Conservation (phyloP, 2,329 filamentous ascomycete genomes). For the Cryoendolithus antarcticus region DNA sequence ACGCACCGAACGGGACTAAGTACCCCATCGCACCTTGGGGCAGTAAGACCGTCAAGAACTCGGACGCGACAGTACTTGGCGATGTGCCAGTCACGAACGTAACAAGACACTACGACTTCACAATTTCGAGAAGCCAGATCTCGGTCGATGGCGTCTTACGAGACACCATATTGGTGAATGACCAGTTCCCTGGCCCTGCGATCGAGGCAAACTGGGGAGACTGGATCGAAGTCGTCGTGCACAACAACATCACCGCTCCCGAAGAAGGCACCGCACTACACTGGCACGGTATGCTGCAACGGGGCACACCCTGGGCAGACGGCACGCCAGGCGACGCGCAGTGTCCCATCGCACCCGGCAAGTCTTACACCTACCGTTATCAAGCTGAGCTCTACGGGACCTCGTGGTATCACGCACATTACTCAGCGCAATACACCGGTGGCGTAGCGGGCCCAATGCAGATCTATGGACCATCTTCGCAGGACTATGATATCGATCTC, state of each 20-base stretch:
- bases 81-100: conserved; percentile 17
- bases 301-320: conserved; percentile 26
- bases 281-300: conserved; percentile 29
- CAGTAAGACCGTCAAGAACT: conserved; percentile 12
- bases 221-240: conserved; percentile 21
- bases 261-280: conserved; percentile 28
- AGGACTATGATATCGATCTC: conserved; percentile 19
- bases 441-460: conserved; percentile 20
- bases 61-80: conserved; percentile 16
- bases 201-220: conserved; percentile 30
- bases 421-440: conserved; percentile 17
- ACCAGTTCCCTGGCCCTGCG: conserved; percentile 13
- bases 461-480: conserved; percentile 19
- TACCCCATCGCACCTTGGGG: conserved; percentile 16
- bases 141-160: conserved; percentile 16
- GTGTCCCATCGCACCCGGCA: conserved; percentile 30
- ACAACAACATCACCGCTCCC: conserved; percentile 21
- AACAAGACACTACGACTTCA: conserved; percentile 18
- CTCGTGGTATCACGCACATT: conserved; percentile 28
- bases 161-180: conserved; percentile 13
- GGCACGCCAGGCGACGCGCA: conserved; percentile 30
- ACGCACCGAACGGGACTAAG: conserved; percentile 5
- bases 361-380: conserved; percentile 27
- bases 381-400: conserved; percentile 26
- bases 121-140: conserved; percentile 11